Evolutionary conservation across 164 flowering plant species (phyloP).

Genomic region (Macadamia tetraphylla): DNA sequence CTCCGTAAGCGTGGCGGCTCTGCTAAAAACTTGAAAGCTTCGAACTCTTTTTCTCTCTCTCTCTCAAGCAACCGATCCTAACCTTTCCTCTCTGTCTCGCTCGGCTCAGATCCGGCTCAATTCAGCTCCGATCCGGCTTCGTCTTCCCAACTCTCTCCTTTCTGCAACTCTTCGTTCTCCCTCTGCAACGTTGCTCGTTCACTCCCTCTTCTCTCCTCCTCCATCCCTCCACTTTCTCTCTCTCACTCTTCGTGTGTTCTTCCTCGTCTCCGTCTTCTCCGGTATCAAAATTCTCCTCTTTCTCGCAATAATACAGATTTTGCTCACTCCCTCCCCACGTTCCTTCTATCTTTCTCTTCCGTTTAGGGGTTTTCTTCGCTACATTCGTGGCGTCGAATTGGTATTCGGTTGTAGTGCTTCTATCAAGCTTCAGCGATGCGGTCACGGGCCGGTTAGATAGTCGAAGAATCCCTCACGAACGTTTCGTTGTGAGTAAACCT

Average conservation of each 20-base stretch:
- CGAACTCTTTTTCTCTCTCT: conserved; percentile 15
- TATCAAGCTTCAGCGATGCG: conserved; percentile 1
- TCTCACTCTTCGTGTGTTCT: too few species aligned
- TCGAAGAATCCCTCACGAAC: neutral
- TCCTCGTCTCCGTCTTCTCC: neutral
- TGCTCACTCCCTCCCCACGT: neutral
- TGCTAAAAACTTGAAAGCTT: conserved; percentile 10
- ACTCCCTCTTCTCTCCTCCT: too few species aligned
- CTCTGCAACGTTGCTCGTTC: neutral
- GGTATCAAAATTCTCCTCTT: too few species aligned
- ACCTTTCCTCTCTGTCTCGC: conserved; percentile 16
- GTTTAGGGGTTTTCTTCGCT: neutral
- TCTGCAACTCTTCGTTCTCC: conserved; percentile 17
- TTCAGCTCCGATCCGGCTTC: conserved; percentile 13
- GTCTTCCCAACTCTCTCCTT: conserved; percentile 19
- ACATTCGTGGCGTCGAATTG: conserved; percentile 1
- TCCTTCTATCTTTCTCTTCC: neutral
- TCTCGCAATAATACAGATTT: too few species aligned
- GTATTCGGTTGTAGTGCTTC: neutral
- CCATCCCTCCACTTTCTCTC: too few species aligned
- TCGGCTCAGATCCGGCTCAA: conserved; percentile 54
- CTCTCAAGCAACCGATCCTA: neutral
- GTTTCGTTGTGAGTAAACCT: conserved; percentile 5
- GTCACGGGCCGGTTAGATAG: neutral
- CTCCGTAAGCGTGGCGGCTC: conserved; percentile 25